phyloP scores from a whole-genome alignment of 2,329 filamentous ascomycete genomes.

The Penicillium sclerotigenum region DNA sequence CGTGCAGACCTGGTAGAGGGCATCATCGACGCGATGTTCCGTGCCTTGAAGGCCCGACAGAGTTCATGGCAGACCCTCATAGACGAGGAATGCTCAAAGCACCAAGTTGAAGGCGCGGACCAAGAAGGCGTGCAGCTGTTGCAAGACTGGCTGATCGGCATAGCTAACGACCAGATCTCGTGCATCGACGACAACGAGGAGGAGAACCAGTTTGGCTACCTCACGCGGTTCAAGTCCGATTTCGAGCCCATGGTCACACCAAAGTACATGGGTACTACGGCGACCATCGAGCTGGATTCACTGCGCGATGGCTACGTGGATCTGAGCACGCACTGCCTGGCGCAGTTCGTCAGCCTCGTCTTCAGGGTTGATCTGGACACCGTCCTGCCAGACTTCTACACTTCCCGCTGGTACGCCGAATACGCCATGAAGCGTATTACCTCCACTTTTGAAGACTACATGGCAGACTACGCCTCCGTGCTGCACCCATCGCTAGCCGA shows the following conservation, averaged over 20 bases:
- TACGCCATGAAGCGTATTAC: constrained; percentile 91
- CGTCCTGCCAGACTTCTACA: constrained; percentile 88
- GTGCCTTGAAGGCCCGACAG: constrained; percentile 77
- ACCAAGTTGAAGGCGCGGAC: constrained; percentile 53
- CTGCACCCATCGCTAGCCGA: constrained; percentile 84
- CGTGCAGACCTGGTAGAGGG: constrained; percentile 90
- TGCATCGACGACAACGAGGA: constrained; percentile 86
- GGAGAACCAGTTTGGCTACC: constrained; percentile 74
- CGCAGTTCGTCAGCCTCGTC: constrained; percentile 79
- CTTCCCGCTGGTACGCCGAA: constrained; percentile 78
- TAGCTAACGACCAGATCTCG: constrained; percentile 97
- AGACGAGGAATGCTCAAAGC: constrained; percentile 76
- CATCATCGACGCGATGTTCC: constrained; percentile 93
- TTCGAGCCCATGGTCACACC: constrained; percentile 77
- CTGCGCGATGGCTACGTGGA: constrained; percentile 93
- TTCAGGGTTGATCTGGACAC: constrained; percentile 84
- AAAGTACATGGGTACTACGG: constrained; percentile 70
- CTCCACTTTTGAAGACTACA: constrained; percentile 92
- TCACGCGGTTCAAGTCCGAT: constrained; percentile 80
- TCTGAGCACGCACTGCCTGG: constrained; percentile 87
- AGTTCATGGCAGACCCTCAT: constrained; percentile 82
- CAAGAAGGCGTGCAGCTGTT: constrained; percentile 69
- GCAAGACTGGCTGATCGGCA: constrained; percentile 90
- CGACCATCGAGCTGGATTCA: constrained; percentile 67
- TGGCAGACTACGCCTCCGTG: constrained; percentile 78